These are phyloP conservation scores for Orbilia quercus DNA, from an alignment of 2,329 filamentous ascomycete species.

Conservation along the genomic window DNA sequence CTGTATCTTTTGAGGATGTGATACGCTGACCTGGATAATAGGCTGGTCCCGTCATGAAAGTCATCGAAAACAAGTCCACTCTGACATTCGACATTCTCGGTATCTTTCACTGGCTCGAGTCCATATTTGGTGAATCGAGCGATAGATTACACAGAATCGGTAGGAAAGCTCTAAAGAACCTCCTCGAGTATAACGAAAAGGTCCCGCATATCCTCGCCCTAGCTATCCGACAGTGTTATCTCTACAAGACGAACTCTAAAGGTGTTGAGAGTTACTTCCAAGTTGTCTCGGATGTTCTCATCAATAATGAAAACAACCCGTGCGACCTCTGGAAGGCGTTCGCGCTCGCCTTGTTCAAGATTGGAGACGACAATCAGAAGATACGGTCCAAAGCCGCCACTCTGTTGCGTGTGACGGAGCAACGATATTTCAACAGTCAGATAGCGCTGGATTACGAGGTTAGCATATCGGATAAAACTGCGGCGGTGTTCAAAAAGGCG, in stretches of 20 bases:
- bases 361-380: constrained; percentile 89
- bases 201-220: constrained; percentile 86
- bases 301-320: constrained; percentile 82
- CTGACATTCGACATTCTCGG: constrained; percentile 91
- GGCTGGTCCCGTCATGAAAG: constrained; percentile 60
- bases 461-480: constrained; percentile 97
- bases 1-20: background rate
- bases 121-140: constrained; percentile 90
- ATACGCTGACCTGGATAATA: constrained; percentile 53
- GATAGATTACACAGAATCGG: constrained; percentile 93
- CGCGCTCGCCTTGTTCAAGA: constrained; percentile 86
- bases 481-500: constrained; percentile 95
- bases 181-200: constrained; percentile 90
- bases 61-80: constrained; percentile 83
- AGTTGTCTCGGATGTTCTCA: constrained; percentile 86
- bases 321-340: constrained; percentile 91
- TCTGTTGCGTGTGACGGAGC: constrained; percentile 82
- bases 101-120: constrained; percentile 94
- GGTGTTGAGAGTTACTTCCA: constrained; percentile 95
- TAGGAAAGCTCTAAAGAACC: constrained; percentile 84
- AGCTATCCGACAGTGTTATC: constrained; percentile 90
- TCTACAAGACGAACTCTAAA: constrained; percentile 71
- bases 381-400: constrained; percentile 88
- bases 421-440: constrained; percentile 83
- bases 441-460: constrained; percentile 98